These are phyloP conservation scores for Fusarium sp. DNA, from an alignment of 2,329 filamentous ascomycete species.

Conservation along the genomic window DNA sequence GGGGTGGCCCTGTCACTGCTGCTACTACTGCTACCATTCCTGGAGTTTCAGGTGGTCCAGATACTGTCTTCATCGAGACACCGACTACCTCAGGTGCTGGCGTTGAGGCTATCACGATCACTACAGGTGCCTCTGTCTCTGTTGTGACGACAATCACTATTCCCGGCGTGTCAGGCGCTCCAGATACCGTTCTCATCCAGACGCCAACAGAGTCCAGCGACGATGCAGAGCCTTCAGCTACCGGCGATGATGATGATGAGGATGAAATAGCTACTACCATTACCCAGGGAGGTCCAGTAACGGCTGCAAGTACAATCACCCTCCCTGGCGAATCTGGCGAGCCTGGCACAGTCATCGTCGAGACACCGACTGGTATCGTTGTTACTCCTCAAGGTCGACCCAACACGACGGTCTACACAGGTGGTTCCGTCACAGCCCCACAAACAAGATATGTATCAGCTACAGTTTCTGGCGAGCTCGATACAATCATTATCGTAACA, in stretches of 20 bases:
- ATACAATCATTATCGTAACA: not conserved
- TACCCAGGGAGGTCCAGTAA: not conserved
- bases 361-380: not conserved
- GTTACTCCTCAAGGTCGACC: not conserved
- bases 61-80: constrained; percentile 16
- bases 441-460: constrained; percentile 7
- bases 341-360: not conserved
- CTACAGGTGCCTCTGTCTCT: not conserved
- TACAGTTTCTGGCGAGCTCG: constrained; percentile 1
- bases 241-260: not conserved
- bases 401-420: not conserved
- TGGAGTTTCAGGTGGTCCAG: not conserved
- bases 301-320: not conserved
- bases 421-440: not conserved
- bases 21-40: not conserved
- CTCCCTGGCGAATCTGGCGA: not conserved
- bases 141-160: not conserved
- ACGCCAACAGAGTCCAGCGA: not conserved
- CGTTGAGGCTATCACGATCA: not conserved
- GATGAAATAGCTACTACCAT: not conserved
- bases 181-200: constrained; percentile 5
- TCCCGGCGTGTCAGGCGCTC: not conserved
- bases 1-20: not conserved
- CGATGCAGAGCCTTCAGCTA: not conserved
- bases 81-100: not conserved